Base-by-base conservation (phyloP, 2,329 filamentous ascomycete genomes). In the Dothiorella sarmentorum region DNA sequence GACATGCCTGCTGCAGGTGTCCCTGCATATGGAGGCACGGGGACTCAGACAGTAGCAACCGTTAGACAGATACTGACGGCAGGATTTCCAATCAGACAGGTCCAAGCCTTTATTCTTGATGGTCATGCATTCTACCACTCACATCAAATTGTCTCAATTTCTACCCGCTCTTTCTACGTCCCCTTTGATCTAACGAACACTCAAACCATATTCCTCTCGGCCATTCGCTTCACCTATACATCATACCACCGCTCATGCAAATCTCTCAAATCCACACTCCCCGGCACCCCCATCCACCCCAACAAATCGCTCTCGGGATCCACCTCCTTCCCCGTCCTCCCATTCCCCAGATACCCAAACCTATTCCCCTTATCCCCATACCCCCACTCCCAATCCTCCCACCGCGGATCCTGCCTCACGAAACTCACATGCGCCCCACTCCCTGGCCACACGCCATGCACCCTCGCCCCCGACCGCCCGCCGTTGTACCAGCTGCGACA, bases 401-500 rank as follows among this genome's bases (percentile, higher is more conserved):
- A 85, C 5, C 82, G 69, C 1, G 82, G 82, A 42, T 81, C 77
- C n/a, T 68, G 73, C 22, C 84, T 76, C 7, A 87, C 76, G 13
- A 82, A 77, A 2, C 85, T 85, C 29, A 84, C 73, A 64, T 88
- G 84, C 0, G 81, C 76, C 1, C 85, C 85, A 63, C 84, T 87
- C 0, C 87, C 87, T 0, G 87, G 88, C 82, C 87, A 91, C 6
- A 88, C 67, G 0, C 86, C 87, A 62, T 88, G 85, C 22, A 90
- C 84, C 3, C 85, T 75, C 0, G 78, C 81, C 5, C 73, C 73
- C 11, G 57, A 9, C 10, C 40, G 29, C 0, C 84, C 84, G 11
- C 87, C 84, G 61, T 90, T 90, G 60, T 87, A 88, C 88, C 88
- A 90, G 0, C 83, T 87, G 38, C 82, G 84, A 68, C 87, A 90